These are phyloP conservation scores for Coix lacrymajobi DNA, from an alignment of 176 grass and related monocot genomes.

Conservation along the genomic window DNA sequence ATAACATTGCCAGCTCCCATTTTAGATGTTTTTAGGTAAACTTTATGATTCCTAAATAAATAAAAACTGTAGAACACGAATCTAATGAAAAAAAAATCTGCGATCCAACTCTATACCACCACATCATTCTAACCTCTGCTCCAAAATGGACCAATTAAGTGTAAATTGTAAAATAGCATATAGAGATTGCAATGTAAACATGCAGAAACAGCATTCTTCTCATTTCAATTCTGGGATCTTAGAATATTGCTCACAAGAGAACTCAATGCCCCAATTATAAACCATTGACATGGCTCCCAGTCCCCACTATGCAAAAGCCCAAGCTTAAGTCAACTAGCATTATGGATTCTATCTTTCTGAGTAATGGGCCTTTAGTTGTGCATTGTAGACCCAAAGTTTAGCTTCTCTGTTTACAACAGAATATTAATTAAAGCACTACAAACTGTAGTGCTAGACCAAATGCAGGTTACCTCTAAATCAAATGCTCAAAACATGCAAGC, in stretches of 20 bases:
- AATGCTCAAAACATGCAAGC: not conserved
- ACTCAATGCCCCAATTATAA: not conserved
- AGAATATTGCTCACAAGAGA: not conserved
- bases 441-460: not conserved
- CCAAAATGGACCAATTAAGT: not conserved
- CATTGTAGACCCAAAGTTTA: not conserved
- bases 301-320: not conserved
- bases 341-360: not conserved
- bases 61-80: not conserved
- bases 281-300: not conserved
- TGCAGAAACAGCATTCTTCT: not conserved
- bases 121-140: not conserved
- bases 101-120: not conserved
- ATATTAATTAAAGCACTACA: not conserved
- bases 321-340: not conserved
- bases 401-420: not conserved
- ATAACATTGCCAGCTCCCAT: not conserved
- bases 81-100: not conserved
- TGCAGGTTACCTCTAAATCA: not conserved
- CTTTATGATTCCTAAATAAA: not conserved
- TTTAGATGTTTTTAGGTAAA: not conserved
- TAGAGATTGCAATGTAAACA: not conserved
- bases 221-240: not conserved
- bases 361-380: not conserved
- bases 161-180: not conserved